Percentiles rank a stretch among this genome's conserved stretches.
Evolutionary conservation across 306 rosid species (phyloP).

Genomic region (Dalbergia cultrata): DNA sequence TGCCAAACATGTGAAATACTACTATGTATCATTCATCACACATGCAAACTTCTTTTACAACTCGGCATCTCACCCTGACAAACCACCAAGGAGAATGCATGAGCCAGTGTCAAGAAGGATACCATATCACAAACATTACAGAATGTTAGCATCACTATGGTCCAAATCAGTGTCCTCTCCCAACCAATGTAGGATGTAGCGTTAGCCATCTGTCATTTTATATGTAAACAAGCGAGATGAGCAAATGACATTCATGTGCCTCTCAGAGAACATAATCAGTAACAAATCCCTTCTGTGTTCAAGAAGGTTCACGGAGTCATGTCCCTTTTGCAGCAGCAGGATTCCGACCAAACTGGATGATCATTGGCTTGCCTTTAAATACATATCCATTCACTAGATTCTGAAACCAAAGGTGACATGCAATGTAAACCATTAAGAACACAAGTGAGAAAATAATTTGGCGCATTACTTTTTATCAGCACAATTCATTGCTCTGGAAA

Average conservation of each 20-base stretch:
- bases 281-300: neutral
- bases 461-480: neutral
- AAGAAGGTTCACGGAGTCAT: slow-evolving; percentile 7
- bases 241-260: slow-evolving; percentile 1
- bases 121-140: slow-evolving; percentile 15
- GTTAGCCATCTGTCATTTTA: neutral
- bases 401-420: slow-evolving; percentile 58
- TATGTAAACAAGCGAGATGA: slow-evolving; percentile 26
- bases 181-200: slow-evolving; percentile 32
- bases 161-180: slow-evolving; percentile 25
- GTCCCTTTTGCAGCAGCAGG: slow-evolving; percentile 69
- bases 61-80: slow-evolving; percentile 25
- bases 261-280: slow-evolving; percentile 10
- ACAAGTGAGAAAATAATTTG: slow-evolving; percentile 22
- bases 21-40: slow-evolving; percentile 6
- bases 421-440: slow-evolving; percentile 17
- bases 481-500: neutral
- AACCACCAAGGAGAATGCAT: slow-evolving; percentile 5
- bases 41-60: slow-evolving; percentile 6
- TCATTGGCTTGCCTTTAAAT: slow-evolving; percentile 94
- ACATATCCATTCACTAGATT: slow-evolving; percentile 81
- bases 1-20: neutral
- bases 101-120: slow-evolving; percentile 14
- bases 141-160: neutral
- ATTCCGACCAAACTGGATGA: slow-evolving; percentile 90